Evolutionary conservation across 2,329 filamentous ascomycete species (phyloP).

Genomic region (Talaromyces sp.): DNA sequence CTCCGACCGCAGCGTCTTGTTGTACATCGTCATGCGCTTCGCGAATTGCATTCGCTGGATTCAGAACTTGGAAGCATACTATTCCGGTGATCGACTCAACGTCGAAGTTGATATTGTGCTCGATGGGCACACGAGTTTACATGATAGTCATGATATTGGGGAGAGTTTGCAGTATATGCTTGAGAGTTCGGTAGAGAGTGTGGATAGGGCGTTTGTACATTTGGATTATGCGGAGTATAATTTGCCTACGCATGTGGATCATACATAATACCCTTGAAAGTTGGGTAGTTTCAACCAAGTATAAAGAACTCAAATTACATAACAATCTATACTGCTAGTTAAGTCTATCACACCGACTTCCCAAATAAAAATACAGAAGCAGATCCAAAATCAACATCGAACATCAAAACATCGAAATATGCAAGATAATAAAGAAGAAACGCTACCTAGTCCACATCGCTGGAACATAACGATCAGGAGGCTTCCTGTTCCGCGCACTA

Average conservation of each 20-base stretch:
- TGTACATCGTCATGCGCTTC: constrained; percentile 93
- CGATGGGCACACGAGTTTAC: constrained; percentile 53
- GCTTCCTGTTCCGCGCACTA: constrained; percentile 1
- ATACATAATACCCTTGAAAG: background rate
- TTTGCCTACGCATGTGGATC: constrained; percentile 37
- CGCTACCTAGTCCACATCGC: background rate
- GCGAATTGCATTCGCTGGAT: constrained; percentile 75
- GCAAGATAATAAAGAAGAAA: no score
- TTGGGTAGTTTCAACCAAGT: no score
- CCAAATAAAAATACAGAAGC: no score
- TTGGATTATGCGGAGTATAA: constrained; percentile 48
- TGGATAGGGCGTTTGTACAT: constrained; percentile 49
- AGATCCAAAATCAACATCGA: background rate
- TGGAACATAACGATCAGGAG: constrained; percentile 2
- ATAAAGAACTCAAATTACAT: no score
- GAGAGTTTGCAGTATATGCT: constrained; percentile 60
- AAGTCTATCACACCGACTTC: background rate
- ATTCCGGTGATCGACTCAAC: constrained; percentile 60
- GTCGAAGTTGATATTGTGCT: constrained; percentile 63
- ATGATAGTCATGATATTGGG: constrained; percentile 58
- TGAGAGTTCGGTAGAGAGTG: constrained; percentile 46
- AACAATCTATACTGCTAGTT: background rate
- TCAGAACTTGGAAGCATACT: constrained; percentile 59
- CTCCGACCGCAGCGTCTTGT: constrained; percentile 68
- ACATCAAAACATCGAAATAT: background rate